A percentile compares a stretch with the other conserved stretches of the same genome.
phyloP scores from a whole-genome alignment of 371 early-diverging fungal species.

The Mucor sp. region DNA sequence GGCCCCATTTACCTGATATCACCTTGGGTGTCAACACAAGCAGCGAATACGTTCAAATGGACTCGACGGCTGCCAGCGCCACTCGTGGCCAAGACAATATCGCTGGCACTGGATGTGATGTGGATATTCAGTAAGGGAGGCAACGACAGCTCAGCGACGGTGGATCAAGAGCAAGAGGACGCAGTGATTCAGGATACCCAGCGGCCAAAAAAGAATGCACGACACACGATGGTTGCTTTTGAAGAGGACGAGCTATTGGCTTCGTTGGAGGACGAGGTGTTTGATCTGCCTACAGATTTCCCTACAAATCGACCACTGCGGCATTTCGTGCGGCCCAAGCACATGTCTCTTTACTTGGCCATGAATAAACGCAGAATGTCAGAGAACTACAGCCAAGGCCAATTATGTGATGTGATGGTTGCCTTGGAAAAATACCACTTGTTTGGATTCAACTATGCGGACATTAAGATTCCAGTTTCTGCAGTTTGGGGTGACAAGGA shows the following conservation, averaged over 20 bases:
- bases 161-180: neutral
- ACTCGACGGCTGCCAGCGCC: constrained; percentile 47
- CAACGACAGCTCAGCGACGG: neutral
- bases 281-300: constrained; percentile 48
- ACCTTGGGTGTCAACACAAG: constrained; percentile 56
- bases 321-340: constrained; percentile 50
- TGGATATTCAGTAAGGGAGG: constrained; percentile 41
- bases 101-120: constrained; percentile 53
- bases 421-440: constrained; percentile 52
- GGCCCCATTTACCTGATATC: constrained; percentile 49
- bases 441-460: constrained; percentile 52
- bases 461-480: constrained; percentile 39
- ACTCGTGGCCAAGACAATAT: constrained; percentile 43
- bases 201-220: neutral
- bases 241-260: constrained; percentile 43
- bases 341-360: constrained; percentile 48
- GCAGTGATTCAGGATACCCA: neutral
- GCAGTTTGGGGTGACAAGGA: constrained; percentile 61
- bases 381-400: constrained; percentile 47
- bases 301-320: constrained; percentile 51
- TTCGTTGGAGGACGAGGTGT: constrained; percentile 32
- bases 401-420: constrained; percentile 46
- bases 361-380: constrained; percentile 50
- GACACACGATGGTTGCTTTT: constrained; percentile 22
- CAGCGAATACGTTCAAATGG: constrained; percentile 56